Conservation (phyloP, 139 green algal species). For the Ulvella scutata region DNA sequence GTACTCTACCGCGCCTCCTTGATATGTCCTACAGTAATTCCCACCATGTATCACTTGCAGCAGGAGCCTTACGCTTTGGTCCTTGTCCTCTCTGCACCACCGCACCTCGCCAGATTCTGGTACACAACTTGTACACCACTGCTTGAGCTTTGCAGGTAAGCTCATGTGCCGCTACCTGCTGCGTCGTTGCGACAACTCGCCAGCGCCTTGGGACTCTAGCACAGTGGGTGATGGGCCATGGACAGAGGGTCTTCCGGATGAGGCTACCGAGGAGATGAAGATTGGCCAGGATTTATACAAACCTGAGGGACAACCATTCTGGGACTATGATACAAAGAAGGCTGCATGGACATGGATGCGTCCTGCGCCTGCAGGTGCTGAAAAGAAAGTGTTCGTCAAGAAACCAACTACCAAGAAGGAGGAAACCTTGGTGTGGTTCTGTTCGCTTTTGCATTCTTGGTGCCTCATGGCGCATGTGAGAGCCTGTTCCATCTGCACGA, state of each 20-base stretch:
- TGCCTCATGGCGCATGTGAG: neutral
- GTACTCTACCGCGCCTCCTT: conserved; percentile 48
- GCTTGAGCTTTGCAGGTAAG: conserved; percentile 3
- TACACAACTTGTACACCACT: neutral
- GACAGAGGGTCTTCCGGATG: conserved; percentile 27
- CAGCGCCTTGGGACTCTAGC: conserved; percentile 69
- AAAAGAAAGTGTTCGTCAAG: conserved; percentile 6
- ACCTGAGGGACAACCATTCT: neutral
- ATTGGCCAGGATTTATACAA: neutral
- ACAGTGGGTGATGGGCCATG: conserved; percentile 5
- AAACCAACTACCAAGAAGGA: neutral
- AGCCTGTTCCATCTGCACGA: neutral
- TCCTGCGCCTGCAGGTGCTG: neutral
- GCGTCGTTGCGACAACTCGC: conserved; percentile 80
- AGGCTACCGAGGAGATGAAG: conserved; percentile 50
- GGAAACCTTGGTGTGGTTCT: neutral
- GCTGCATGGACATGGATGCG: conserved; percentile 52
- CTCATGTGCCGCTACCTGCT: conserved; percentile 82
- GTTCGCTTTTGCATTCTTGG: neutral
- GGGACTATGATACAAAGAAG: conserved; percentile 35
- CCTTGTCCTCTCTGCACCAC: neutral
- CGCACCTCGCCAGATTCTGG: neutral
- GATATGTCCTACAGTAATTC: neutral
- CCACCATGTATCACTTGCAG: neutral
- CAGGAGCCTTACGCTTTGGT: neutral